These are phyloP conservation scores for Pistacia atlantica DNA, from an alignment of 345 rosid genomes.

Conservation along the genomic window DNA sequence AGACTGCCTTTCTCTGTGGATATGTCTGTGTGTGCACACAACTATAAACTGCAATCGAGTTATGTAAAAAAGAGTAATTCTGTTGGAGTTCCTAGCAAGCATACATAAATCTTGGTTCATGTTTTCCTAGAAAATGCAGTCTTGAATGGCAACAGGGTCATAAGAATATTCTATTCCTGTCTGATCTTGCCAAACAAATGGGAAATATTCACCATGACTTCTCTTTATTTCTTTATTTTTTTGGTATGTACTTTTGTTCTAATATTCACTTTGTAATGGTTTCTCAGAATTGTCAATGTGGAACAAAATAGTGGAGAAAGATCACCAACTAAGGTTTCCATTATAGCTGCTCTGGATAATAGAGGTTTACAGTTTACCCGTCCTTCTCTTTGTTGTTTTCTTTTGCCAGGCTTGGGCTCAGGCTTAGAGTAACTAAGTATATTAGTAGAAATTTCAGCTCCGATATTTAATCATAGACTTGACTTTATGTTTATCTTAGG, in stretches of 20 bases:
- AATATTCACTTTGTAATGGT: slow-evolving; percentile 19
- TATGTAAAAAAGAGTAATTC: neutral
- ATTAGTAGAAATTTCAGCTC: neutral
- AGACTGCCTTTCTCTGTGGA: neutral
- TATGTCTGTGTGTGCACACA: neutral
- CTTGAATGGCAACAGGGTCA: neutral
- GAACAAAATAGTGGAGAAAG: slow-evolving; percentile 38
- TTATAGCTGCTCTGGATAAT: slow-evolving; percentile 36
- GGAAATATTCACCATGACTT: neutral
- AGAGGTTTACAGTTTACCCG: slow-evolving; percentile 51
- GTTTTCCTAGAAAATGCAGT: neutral
- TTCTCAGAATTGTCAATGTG: slow-evolving; percentile 33
- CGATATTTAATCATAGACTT: neutral
- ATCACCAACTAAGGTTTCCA: slow-evolving; percentile 33
- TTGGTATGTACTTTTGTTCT: slow-evolving; percentile 3
- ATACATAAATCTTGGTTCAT: neutral
- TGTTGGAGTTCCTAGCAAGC: slow-evolving; percentile 7
- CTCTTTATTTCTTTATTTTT: neutral
- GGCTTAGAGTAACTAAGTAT: neutral
- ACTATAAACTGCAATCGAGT: neutral
- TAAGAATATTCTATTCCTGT: neutral
- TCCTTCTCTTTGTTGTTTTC: neutral
- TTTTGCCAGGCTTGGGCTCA: neutral
- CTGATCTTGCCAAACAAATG: slow-evolving; percentile 10
- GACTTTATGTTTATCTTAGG: neutral